Conservation (phyloP, 495 filamentous ascomycete genomes). For the Jackrogersella multiformis region DNA sequence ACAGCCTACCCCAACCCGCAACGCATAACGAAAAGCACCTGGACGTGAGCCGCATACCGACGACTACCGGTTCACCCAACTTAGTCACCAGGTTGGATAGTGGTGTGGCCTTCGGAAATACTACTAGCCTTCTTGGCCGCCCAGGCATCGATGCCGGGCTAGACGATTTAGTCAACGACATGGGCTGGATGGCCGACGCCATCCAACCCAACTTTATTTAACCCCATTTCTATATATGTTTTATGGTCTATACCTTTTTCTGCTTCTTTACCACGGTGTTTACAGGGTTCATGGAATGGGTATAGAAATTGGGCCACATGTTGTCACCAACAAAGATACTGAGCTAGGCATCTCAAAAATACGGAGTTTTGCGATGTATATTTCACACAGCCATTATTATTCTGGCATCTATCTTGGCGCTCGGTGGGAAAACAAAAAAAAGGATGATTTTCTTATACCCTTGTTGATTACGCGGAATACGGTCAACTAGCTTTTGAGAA, state of each 20-base stretch:
- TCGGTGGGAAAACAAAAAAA: constrained; percentile 10
- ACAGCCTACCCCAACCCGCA: constrained; percentile 52
- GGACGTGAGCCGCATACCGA: constrained; percentile 18
- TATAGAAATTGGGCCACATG: constrained; percentile 33
- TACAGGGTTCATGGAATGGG: constrained; percentile 22
- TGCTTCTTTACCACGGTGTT: background rate
- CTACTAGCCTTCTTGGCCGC: constrained; percentile 43
- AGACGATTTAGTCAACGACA: constrained; percentile 54
- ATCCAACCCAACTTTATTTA: constrained; percentile 46
- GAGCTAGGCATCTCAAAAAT: constrained; percentile 16
- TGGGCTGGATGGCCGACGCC: constrained; percentile 58
- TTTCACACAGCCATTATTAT: constrained; percentile 6
- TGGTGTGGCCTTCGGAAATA: constrained; percentile 41
- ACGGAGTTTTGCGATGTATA: constrained; percentile 20
- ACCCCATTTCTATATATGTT: constrained; percentile 17
- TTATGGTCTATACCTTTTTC: background rate
- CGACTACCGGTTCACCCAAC: constrained; percentile 40
- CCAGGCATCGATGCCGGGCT: constrained; percentile 51
- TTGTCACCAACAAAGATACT: constrained; percentile 29
- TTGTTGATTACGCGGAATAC: constrained; percentile 14
- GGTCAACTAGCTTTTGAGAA: constrained; percentile 20
- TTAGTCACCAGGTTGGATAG: constrained; percentile 42
- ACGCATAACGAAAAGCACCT: constrained; percentile 34
- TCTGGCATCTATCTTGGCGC: constrained; percentile 31
- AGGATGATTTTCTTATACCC: constrained; percentile 31